Evolutionary conservation across 805 yeast species (phyloP).

Genomic region (Saccharomyces eubayanus): DNA sequence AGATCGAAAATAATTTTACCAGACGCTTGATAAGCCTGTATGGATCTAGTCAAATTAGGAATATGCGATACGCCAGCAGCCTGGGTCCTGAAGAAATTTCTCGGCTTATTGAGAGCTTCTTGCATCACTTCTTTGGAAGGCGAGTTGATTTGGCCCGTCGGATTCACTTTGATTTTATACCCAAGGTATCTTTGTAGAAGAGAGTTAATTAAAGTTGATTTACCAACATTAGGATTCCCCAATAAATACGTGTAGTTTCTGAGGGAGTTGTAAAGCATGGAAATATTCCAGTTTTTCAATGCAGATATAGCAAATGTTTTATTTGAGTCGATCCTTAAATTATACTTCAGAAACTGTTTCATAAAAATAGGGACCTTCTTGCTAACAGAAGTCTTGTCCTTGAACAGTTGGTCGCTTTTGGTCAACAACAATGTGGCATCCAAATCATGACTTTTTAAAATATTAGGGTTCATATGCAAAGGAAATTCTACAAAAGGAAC

Average conservation of each 20-base stretch:
- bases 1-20: conserved; percentile 31
- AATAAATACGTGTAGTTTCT: conserved; percentile 39
- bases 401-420: conserved; percentile 28
- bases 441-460: conserved; percentile 11
- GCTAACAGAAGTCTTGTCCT: conserved; percentile 12
- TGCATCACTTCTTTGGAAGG: conserved; percentile 2
- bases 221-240: conserved; percentile 66
- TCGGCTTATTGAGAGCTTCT: neutral
- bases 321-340: conserved; percentile 24
- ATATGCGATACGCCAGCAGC: conserved; percentile 35
- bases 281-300: conserved; percentile 23
- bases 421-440: conserved; percentile 18
- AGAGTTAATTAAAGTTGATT: conserved; percentile 50
- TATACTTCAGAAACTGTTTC: conserved; percentile 23
- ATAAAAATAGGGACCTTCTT: conserved; percentile 28
- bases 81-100: conserved; percentile 12
- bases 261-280: conserved; percentile 15
- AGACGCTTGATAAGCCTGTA: conserved; percentile 34
- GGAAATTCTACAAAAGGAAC: conserved; percentile 71
- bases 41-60: conserved; percentile 65
- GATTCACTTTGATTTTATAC: conserved; percentile 8
- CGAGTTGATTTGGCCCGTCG: conserved; percentile 3
- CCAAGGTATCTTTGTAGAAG: conserved; percentile 31
- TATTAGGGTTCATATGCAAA: conserved; percentile 36
- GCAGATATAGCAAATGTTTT: conserved; percentile 24